These are phyloP conservation scores for Dalbergia cultrata DNA, from an alignment of 306 rosid species.

Conservation along the genomic window DNA sequence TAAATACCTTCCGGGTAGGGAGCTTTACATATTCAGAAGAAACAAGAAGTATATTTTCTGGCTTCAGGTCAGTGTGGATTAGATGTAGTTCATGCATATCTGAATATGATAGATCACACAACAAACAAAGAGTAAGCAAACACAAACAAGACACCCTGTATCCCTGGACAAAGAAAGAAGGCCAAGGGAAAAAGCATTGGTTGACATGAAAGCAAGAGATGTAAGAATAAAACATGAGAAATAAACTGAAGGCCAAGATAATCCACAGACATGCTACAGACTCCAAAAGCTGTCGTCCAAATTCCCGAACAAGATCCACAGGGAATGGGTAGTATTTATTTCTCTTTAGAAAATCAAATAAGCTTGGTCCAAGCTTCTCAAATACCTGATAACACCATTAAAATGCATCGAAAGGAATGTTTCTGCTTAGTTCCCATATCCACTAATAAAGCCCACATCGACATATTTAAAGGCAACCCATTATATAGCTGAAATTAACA, in stretches of 20 bases:
- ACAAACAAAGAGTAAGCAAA: slow-evolving; percentile 42
- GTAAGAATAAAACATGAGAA: slow-evolving; percentile 52
- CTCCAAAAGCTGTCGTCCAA: slow-evolving; percentile 99
- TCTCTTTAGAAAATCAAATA: slow-evolving; percentile 99
- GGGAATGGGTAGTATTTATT: slow-evolving; percentile 98
- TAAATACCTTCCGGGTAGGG: slow-evolving; percentile 86
- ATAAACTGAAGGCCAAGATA: slow-evolving; percentile 69
- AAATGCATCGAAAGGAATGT: slow-evolving; percentile 79
- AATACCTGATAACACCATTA: slow-evolving; percentile 96
- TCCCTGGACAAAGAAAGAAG: slow-evolving; percentile 56
- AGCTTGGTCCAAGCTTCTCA: slow-evolving; percentile 99
- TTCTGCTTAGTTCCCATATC: slow-evolving; percentile 71
- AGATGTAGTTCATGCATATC: slow-evolving; percentile 93
- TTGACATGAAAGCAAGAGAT: slow-evolving; percentile 50
- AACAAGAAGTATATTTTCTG: slow-evolving; percentile 98
- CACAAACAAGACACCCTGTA: slow-evolving; percentile 48
- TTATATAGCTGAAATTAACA: slow-evolving; percentile 38
- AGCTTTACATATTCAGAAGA: slow-evolving; percentile 90
- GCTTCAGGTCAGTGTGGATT: slow-evolving; percentile 98
- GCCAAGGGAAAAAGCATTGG: slow-evolving; percentile 55
- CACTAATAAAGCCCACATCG: slow-evolving; percentile 63
- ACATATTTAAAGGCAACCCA: slow-evolving; percentile 47
- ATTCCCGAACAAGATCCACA: slow-evolving; percentile 99
- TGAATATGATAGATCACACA: slow-evolving; percentile 62
- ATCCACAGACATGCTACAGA: slow-evolving; percentile 99